Evolutionary conservation across 2,329 filamentous ascomycete genomes (phyloP).

Genomic region (Stachybotrys chlorohalonatus): DNA sequence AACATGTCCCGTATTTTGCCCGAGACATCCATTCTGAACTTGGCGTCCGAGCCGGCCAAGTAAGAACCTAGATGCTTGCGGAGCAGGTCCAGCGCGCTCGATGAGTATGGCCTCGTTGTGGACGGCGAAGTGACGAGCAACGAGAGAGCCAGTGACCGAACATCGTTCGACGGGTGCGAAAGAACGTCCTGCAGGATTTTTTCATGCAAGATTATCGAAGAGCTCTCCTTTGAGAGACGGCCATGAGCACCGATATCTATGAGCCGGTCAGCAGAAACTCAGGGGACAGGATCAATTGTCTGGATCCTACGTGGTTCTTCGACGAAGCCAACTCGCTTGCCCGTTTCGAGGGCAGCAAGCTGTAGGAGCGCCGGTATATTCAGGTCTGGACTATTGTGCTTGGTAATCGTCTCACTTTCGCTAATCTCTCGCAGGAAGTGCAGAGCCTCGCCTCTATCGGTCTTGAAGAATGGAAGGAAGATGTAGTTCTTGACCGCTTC

Average conservation of each 20-base stretch:
- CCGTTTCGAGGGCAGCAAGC: constrained; percentile 59
- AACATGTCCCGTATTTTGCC: constrained; percentile 68
- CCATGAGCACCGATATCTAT: constrained; percentile 16
- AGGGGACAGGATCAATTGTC: not conserved
- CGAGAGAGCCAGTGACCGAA: constrained; percentile 73
- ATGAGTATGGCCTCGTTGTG: constrained; percentile 63
- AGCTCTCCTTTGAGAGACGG: constrained; percentile 8
- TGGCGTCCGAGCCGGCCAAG: constrained; percentile 77
- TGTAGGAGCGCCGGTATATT: constrained; percentile 49
- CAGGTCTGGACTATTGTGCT: constrained; percentile 33
- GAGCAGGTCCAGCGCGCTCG: constrained; percentile 52
- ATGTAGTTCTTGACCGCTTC: constrained; percentile 58
- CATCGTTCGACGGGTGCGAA: constrained; percentile 48
- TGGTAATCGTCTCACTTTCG: constrained; percentile 35
- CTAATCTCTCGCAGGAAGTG: constrained; percentile 50
- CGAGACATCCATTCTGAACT: constrained; percentile 74
- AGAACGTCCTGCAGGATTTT: constrained; percentile 43
- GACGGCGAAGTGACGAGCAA: constrained; percentile 69
- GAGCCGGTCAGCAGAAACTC: not conserved
- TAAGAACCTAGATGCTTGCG: constrained; percentile 58
- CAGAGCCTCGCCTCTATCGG: constrained; percentile 43
- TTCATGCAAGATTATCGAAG: constrained; percentile 26
- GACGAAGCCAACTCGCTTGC: constrained; percentile 61
- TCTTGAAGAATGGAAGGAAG: constrained; percentile 53
- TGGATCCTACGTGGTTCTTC: constrained; percentile 50